phyloP scores from a whole-genome alignment of 768 basidiomycete species.

The Sporobolomyces roseus region DNA sequence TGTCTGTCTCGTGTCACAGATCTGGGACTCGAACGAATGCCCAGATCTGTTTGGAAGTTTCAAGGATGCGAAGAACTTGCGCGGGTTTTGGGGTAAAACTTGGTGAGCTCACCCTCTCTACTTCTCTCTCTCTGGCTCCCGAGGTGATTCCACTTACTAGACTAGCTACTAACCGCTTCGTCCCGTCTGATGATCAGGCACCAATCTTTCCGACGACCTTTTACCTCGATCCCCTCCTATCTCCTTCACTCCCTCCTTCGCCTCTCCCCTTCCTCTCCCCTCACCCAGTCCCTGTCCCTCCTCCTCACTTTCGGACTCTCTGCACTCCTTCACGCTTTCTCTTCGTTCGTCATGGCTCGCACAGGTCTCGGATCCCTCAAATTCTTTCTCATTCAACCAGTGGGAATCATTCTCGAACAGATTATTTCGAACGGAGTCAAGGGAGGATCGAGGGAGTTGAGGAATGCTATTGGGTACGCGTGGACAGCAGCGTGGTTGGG shows the following conservation, averaged over 20 bases:
- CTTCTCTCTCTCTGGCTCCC: too few relatives aligned
- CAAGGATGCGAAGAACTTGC: not conserved
- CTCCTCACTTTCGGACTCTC: not conserved
- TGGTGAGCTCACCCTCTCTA: not conserved
- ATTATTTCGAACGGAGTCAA: not conserved
- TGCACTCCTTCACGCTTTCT: conserved; percentile 5
- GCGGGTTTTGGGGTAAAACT: conserved; percentile 6
- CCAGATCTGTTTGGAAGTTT: not conserved
- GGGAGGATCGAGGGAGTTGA: not conserved
- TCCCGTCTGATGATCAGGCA: conserved; percentile 2
- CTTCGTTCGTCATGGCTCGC: not conserved
- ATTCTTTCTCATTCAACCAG: conserved; percentile 9
- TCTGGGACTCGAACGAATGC: conserved; percentile 3
- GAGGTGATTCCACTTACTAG: not conserved
- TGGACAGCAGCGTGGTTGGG: conserved; percentile 3
- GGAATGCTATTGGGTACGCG: not conserved
- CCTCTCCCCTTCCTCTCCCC: not conserved
- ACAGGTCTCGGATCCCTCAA: conserved; percentile 1
- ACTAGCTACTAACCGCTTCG: not conserved
- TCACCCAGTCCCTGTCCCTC: not conserved
- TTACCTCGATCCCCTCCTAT: not conserved
- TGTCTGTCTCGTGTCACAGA: not conserved
- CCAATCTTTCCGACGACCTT: conserved; percentile 11
- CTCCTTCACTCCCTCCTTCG: not conserved
- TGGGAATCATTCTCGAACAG: conserved; percentile 4